Evolutionary conservation across 2,329 filamentous ascomycete species (phyloP), one percentile per base, ranked within the genome.

Genomic region (Pseudogymnoascus sp.): DNA sequence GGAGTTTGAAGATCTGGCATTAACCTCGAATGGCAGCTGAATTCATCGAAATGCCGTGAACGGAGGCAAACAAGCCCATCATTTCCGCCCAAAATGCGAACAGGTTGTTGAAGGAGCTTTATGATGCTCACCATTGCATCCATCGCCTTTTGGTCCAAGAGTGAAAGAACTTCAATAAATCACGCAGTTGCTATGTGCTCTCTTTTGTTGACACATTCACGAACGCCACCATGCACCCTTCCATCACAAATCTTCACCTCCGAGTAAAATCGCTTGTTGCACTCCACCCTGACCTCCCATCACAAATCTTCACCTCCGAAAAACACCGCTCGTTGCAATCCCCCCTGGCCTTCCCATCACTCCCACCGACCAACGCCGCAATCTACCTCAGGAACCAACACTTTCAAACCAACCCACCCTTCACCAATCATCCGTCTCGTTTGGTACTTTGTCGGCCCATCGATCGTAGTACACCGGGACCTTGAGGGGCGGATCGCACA

Each of bases 401-500:
- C 9, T 29, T 45, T 25, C 21, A 4, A 5, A 45, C 5, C 40
- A 42, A 8, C 5, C 36, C 36, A 37, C 10, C 18, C 48, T 33
- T 55, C 48, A 55, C 48, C 48, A 55, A 18, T 55, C 48, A 9
- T 55, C 48, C 1, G 48, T 55, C 9, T 55, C 48, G 15, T 55
- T n/a, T 7, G 48, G 48, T 9, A 55, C 48, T 55, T 55, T 55
- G 15, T 55, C 48, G 4, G 48, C 48, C 48, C 48, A 55, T 33
- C 48, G 9, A 55, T 55, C 48, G 5, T 55, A 33, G 48, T 55
- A 55, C 9, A 55, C 29, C 4, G 48, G 48, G n/a, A 55, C 27
- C 15, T 55, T 33, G 29, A 55, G 29, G 13, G 29, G 48, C 13
- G 27, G 29, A 21, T 59, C 58, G 62, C 82, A 85, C 1, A 70